These are phyloP conservation scores for Sclerotinia sclerotiorum DNA, from an alignment of 2,329 filamentous ascomycete genomes.

Conservation along the genomic window DNA sequence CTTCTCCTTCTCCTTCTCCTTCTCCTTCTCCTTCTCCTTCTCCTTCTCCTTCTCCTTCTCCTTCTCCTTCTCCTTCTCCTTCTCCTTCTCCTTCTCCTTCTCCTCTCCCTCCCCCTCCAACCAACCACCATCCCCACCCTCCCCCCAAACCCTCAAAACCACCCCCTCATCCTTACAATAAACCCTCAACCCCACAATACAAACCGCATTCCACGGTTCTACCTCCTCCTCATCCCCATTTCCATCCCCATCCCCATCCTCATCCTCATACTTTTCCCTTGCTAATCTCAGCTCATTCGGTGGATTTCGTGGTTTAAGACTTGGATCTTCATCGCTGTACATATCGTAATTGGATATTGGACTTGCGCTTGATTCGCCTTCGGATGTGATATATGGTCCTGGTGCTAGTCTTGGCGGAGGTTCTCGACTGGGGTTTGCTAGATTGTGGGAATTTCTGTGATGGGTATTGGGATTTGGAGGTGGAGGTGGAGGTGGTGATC, in stretches of 20 bases:
- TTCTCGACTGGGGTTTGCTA: not conserved
- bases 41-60: no score
- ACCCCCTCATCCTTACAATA: constrained; percentile 48
- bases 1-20: no score
- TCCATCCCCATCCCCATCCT: no score
- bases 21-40: no score
- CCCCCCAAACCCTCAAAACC: constrained; percentile 32
- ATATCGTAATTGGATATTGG: constrained; percentile 59
- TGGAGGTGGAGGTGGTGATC: constrained; percentile 27
- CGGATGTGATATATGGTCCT: constrained; percentile 41
- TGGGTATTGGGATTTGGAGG: constrained; percentile 25
- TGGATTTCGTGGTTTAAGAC: constrained; percentile 48
- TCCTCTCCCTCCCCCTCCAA: constrained; percentile 9
- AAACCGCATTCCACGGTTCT: constrained; percentile 47
- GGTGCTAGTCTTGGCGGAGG: constrained; percentile 39
- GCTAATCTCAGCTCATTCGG: constrained; percentile 29
- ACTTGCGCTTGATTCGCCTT: constrained; percentile 58
- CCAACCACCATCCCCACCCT: constrained; percentile 15
- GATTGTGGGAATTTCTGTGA: not conserved
- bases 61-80: no score
- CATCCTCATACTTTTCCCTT: constrained; percentile 35
- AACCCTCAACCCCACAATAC: constrained; percentile 45
- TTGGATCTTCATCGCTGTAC: constrained; percentile 59
- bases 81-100: no score
- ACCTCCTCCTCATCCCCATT: constrained; percentile 41